phyloP scores from a whole-genome alignment of 208 protist species.

The Wallacemonas sp. region DNA sequence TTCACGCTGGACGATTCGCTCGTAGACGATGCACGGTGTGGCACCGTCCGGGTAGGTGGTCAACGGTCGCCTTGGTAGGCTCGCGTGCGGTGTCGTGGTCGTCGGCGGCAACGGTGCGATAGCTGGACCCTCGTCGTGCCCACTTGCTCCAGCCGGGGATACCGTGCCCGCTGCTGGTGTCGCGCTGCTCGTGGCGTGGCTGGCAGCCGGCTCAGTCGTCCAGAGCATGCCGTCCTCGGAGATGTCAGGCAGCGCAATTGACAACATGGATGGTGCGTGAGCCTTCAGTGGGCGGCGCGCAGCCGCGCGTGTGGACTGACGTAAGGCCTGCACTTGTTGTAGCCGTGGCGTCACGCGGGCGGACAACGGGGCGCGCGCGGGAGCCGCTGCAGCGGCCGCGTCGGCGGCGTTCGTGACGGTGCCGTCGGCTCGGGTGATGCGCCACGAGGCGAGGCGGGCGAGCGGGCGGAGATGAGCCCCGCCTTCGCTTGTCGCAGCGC shows the following conservation, averaged over 20 bases:
- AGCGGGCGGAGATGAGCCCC: too few relatives aligned
- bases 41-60: neutral
- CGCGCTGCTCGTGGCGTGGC: neutral
- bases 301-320: neutral
- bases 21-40: slow-evolving; percentile 28
- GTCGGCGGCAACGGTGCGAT: too few relatives aligned
- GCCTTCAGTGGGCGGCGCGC: slow-evolving; percentile 9
- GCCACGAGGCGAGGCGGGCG: slow-evolving; percentile 1
- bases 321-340: neutral
- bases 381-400: neutral
- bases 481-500: too few relatives aligned
- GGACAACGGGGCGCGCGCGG: neutral
- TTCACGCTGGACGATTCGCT: slow-evolving; percentile 38
- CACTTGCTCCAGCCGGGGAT: too few relatives aligned
- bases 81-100: neutral
- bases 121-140: too few relatives aligned
- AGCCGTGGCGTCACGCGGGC: neutral
- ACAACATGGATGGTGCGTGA: slow-evolving; percentile 18
- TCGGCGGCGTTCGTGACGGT: neutral
- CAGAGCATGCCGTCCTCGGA: slow-evolving; percentile 6
- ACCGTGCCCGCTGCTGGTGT: too few relatives aligned
- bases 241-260: slow-evolving; percentile 12
- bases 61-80: neutral
- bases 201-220: neutral
- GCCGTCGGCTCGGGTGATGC: slow-evolving; percentile 4